Conservation (phyloP, 1,284 basidiomycete genomes). For the Naganishia albida region DNA sequence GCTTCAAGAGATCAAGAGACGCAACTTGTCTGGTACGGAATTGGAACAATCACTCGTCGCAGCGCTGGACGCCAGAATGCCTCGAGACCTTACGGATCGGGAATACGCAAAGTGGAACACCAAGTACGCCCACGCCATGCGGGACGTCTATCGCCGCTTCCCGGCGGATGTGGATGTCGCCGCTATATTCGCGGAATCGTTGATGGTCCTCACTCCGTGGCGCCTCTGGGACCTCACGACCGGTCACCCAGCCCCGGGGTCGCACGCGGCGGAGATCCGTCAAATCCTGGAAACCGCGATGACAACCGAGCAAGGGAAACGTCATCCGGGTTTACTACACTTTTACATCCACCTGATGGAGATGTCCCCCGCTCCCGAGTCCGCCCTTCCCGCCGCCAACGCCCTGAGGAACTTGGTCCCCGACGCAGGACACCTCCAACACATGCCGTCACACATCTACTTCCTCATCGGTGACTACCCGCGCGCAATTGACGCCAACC, state of each 20-base stretch:
- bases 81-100: constrained; percentile 29
- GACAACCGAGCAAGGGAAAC: constrained; percentile 6
- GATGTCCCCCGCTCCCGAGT: constrained; percentile 44
- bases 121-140: constrained; percentile 42
- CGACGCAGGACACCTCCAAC: constrained; percentile 46
- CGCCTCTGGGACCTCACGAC: constrained; percentile 48
- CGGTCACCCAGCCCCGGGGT: constrained; percentile 36
- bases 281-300: constrained; percentile 41
- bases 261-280: constrained; percentile 39
- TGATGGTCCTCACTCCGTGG: constrained; percentile 49
- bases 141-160: constrained; percentile 39
- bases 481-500: constrained; percentile 41
- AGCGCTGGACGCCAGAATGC: constrained; percentile 33
- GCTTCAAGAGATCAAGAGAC: constrained; percentile 1
- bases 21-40: background rate
- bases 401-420: constrained; percentile 42
- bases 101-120: constrained; percentile 40
- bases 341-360: constrained; percentile 51
- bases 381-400: constrained; percentile 42
- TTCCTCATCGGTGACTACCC: constrained; percentile 49
- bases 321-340: constrained; percentile 48
- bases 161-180: constrained; percentile 42
- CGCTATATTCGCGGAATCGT: constrained; percentile 44
- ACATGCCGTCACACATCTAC: constrained; percentile 51
- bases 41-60: constrained; percentile 33